These are phyloP conservation scores for Biscogniauxia mediterranea DNA, from an alignment of 2,329 filamentous ascomycete species.

Conservation along the genomic window DNA sequence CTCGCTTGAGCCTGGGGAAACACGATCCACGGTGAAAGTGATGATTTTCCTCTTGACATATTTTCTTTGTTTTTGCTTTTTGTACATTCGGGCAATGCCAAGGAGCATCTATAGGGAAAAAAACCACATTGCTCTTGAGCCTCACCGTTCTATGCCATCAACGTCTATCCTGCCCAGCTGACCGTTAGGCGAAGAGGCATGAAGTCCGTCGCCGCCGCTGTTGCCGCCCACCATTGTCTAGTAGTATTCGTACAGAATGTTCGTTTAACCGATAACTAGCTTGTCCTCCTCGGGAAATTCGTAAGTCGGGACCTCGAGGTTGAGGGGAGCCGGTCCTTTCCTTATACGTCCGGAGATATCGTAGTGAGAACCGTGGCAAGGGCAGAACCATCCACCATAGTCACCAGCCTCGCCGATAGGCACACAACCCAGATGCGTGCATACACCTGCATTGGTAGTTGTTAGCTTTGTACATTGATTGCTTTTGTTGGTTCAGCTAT, in stretches of 20 bases:
- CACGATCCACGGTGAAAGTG: conserved; percentile 13
- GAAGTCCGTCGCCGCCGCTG: background rate
- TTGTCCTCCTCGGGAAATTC: conserved; percentile 88
- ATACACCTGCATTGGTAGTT: conserved; percentile 66
- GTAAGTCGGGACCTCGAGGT: conserved; percentile 92
- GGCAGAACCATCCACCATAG: conserved; percentile 99
- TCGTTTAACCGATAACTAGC: conserved; percentile 84
- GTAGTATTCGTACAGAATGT: conserved; percentile 31
- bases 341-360: conserved; percentile 98
- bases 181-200: conserved; percentile 13
- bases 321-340: conserved; percentile 94
- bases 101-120: conserved; percentile 30
- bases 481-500: background rate
- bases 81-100: conserved; percentile 32
- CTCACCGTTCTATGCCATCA: conserved; percentile 28
- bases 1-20: conserved; percentile 4
- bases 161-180: conserved; percentile 27
- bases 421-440: conserved; percentile 98
- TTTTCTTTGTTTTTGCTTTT: conserved; percentile 20
- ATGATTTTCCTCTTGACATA: conserved; percentile 28
- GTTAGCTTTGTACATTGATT: conserved; percentile 14
- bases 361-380: conserved; percentile 99
- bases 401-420: conserved; percentile 98
- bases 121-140: conserved; percentile 19
- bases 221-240: conserved; percentile 18